phyloP scores from a whole-genome alignment of 2,329 filamentous ascomycete species.

The Aspergillus fumigatus region DNA sequence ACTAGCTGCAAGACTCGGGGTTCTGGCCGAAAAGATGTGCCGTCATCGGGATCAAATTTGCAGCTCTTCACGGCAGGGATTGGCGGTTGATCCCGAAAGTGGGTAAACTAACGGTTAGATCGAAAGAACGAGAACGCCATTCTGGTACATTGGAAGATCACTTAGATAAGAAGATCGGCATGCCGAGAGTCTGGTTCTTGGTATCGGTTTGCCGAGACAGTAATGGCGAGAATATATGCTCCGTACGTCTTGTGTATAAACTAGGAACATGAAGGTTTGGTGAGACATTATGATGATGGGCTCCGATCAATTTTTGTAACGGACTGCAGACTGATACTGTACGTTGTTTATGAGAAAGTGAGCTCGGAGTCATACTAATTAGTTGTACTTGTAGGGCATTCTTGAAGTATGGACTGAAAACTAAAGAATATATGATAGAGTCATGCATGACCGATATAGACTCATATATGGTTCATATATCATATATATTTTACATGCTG shows the following conservation, averaged over 20 bases:
- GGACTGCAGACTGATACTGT: neutral
- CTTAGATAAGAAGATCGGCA: neutral
- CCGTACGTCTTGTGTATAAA: neutral
- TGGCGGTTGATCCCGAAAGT: neutral
- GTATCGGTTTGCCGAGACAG: neutral
- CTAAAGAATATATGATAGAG: no score
- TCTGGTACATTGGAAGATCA: no score
- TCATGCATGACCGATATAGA: no score
- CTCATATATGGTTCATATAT: no score
- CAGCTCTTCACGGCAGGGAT: neutral
- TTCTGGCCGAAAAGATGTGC: neutral
- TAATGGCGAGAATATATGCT: neutral
- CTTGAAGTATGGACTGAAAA: no score
- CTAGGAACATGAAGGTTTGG: neutral
- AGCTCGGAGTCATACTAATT: no score
- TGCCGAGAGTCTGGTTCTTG: neutral
- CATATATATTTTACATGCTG: no score
- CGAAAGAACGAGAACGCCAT: neutral
- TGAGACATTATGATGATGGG: neutral
- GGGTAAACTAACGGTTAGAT: neutral
- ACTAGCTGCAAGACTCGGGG: neutral
- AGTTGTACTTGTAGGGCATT: no score
- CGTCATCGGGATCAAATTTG: neutral
- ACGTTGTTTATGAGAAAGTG: no score
- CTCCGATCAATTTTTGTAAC: neutral